Percentiles rank a stretch among this genome's conserved stretches.
These are phyloP conservation scores for Macrophomina phaseolina DNA, from an alignment of 2,329 filamentous ascomycete genomes.

Conservation along the genomic window DNA sequence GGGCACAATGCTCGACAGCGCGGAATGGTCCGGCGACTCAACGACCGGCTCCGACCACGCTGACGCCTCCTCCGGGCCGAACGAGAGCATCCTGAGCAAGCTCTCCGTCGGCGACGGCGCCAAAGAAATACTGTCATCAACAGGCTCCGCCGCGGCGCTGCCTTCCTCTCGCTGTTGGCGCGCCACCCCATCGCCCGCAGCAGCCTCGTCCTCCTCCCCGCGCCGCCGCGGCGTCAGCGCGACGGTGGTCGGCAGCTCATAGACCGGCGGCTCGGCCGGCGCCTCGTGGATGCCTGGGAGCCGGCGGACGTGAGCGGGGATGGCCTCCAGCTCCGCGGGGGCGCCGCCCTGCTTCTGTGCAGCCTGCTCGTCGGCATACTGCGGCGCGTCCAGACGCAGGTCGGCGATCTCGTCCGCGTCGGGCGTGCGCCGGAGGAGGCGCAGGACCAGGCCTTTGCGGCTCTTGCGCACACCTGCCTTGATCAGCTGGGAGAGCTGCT, in stretches of 20 bases:
- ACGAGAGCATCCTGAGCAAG: neutral
- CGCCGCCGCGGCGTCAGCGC: neutral
- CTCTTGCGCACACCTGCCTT: constrained; percentile 42
- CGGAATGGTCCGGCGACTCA: neutral
- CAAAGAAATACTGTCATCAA: neutral
- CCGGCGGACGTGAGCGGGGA: neutral
- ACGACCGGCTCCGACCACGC: constrained; percentile 19
- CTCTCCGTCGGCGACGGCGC: neutral
- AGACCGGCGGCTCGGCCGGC: neutral
- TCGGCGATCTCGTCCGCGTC: constrained; percentile 17
- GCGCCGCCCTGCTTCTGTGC: too few species aligned
- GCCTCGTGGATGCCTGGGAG: constrained; percentile 21
- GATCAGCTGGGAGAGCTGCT: constrained; percentile 36
- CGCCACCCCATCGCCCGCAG: too few species aligned
- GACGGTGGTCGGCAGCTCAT: constrained; percentile 2
- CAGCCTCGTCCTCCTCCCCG: neutral
- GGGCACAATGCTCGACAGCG: constrained; percentile 14
- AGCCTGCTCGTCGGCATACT: too few species aligned
- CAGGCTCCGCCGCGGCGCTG: neutral
- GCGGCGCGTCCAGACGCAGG: neutral
- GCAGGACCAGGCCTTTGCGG: constrained; percentile 40
- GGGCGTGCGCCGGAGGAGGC: constrained; percentile 37
- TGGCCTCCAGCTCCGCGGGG: constrained; percentile 11
- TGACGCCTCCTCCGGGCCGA: constrained; percentile 9
- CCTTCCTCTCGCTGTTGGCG: neutral